Base-by-base conservation (phyloP, 306 rosid genomes). In the Betula pendula region DNA sequence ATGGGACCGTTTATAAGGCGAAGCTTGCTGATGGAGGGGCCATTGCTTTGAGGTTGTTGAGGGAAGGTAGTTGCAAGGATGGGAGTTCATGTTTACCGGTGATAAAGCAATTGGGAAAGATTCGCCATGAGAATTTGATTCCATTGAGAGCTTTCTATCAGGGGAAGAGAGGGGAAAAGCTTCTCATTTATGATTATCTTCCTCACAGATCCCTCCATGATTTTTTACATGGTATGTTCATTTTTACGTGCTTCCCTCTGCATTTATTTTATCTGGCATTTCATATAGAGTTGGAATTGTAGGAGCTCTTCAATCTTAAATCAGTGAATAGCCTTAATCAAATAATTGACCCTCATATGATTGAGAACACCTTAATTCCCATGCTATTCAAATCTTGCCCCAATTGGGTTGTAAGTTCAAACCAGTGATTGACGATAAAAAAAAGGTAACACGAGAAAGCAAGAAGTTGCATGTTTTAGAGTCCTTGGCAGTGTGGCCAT, bases 81-180 rank as follows among this genome's bases (percentile, higher is more conserved):
- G 87, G 86, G 84, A 84, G 71, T 76, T 88, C 88, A 12, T 91
- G 99, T 72, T 81, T 91, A 75, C 86, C 96, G 0, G 90, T 87
- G 72, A 88, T 96, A 51, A 93, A 84, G 88, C 99, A 91, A 40
- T 75, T 92, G 85, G 99, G 99, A 0, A 89, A 88, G 77, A 91
- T 92, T 75, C 91, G 96, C 40, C 97, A 92, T 15, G 99, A 96
- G 87, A 96, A 92, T 80, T 86, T 96, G 96, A 87, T 96, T 82
- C 98, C 98, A 22, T 70, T 96, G 87, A 92, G 96, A 75, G 99
- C 98, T 79, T 96, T 96, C 85, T 96, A 96, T 81, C 96, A 92
- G 62, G 98, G 99, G 25, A 92, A 89, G 84, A 81, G 98, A 89
- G 99, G 99, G 75, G 99, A 92, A 87, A 96, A 92, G 89, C 92